Evolutionary conservation across 2,329 filamentous ascomycete genomes (phyloP).

Genomic region (Aureobasidium leucospermi): DNA sequence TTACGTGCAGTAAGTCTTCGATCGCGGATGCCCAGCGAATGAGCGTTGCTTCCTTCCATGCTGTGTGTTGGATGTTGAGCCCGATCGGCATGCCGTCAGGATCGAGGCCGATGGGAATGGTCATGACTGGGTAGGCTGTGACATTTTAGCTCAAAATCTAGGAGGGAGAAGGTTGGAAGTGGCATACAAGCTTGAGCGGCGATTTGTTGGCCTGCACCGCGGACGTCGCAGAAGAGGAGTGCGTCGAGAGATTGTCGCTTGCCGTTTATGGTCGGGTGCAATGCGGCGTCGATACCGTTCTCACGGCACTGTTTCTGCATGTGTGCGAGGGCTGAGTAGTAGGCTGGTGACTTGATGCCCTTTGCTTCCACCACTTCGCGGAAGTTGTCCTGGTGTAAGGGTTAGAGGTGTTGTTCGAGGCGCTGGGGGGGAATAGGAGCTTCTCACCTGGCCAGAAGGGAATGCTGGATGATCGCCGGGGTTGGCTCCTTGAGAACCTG

Average conservation of each 20-base stretch:
- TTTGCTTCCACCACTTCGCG: constrained; percentile 15
- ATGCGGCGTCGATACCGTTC: constrained; percentile 26
- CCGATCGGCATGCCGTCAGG: constrained; percentile 54
- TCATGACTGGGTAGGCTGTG: constrained; percentile 25
- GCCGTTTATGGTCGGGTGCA: constrained; percentile 24
- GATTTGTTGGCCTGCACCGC: constrained; percentile 25
- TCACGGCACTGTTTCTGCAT: constrained; percentile 23
- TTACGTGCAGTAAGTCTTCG: constrained; percentile 22
- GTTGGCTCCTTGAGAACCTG: constrained; percentile 20
- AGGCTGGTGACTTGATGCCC: constrained; percentile 22
- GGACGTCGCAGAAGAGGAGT: constrained; percentile 26
- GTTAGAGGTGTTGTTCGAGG: no score
- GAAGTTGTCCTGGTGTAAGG: constrained; percentile 21
- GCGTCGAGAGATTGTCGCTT: constrained; percentile 20
- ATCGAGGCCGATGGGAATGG: constrained; percentile 26
- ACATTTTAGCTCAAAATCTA: not conserved
- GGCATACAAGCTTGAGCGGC: constrained; percentile 24
- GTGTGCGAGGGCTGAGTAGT: constrained; percentile 22
- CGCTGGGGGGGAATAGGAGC: no score
- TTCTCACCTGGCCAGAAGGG: constrained; percentile 24
- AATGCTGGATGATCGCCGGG: constrained; percentile 23
- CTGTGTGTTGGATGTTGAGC: constrained; percentile 40
- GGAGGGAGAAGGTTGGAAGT: not conserved
- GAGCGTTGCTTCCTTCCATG: constrained; percentile 25
- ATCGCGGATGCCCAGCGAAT: constrained; percentile 36